Percentiles rank a stretch among this genome's conserved stretches.
phyloP scores from a whole-genome alignment of 305 asterid species.

The Petunia hybrid region DNA sequence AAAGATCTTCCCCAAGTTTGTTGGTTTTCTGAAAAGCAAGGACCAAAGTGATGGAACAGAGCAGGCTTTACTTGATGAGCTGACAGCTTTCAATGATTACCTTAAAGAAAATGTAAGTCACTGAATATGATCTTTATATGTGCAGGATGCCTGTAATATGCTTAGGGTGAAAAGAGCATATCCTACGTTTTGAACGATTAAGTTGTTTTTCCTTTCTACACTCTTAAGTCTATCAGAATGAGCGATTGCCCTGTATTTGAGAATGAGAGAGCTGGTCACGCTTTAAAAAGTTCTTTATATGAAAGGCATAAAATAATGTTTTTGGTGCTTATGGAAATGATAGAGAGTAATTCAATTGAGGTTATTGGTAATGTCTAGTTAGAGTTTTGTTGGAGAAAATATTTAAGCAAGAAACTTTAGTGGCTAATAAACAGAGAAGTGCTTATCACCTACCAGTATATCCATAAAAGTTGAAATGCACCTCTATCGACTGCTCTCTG shows the following conservation, averaged over 20 bases:
- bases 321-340: too few species aligned
- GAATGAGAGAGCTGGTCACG: not conserved
- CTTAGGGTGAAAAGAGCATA: not conserved
- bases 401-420: not conserved
- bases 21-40: conserved; percentile 93
- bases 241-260: not conserved
- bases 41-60: conserved; percentile 80
- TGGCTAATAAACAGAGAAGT: not conserved
- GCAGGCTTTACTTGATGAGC: conserved; percentile 68
- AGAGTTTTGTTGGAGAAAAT: not conserved
- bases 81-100: conserved; percentile 68
- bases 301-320: not conserved
- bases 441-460: not conserved
- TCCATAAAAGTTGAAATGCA: not conserved
- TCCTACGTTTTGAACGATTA: not conserved
- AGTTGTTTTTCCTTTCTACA: not conserved
- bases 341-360: too few species aligned
- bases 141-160: not conserved
- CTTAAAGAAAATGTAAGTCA: conserved; percentile 71
- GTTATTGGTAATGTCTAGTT: too few species aligned
- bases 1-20: conserved; percentile 85
- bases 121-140: not conserved
- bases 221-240: not conserved
- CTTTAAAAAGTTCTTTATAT: not conserved
- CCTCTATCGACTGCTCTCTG: too few species aligned